These are phyloP conservation scores for Arthroderma uncinatum DNA, from an alignment of 2,329 filamentous ascomycete species.

Conservation along the genomic window DNA sequence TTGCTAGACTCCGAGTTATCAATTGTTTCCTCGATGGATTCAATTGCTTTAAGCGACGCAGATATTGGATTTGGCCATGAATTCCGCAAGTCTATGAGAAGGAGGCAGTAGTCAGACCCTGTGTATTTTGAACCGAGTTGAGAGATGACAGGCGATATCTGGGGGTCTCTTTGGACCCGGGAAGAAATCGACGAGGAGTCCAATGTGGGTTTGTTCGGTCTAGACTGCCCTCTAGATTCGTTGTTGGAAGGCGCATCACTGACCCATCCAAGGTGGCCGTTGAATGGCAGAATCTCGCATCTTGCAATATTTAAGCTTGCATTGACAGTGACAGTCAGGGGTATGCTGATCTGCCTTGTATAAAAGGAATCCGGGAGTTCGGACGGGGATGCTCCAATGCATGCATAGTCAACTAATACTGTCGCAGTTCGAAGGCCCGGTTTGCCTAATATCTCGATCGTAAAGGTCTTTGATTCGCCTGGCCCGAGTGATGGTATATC, in stretches of 20 bases:
- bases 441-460: slow-evolving; percentile 76
- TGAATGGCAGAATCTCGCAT: slow-evolving; percentile 67
- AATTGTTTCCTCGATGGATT: slow-evolving; percentile 16
- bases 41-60: slow-evolving; percentile 46
- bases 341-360: slow-evolving; percentile 69
- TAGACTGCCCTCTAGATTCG: slow-evolving; percentile 5
- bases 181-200: slow-evolving; percentile 7
- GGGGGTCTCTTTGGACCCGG: slow-evolving; percentile 23
- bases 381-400: slow-evolving; percentile 58
- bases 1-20: slow-evolving; percentile 3
- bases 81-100: slow-evolving; percentile 77
- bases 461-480: slow-evolving; percentile 57
- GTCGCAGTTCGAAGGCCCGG: slow-evolving; percentile 68
- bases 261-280: slow-evolving; percentile 56
- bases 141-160: slow-evolving; percentile 38
- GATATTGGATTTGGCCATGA: slow-evolving; percentile 74
- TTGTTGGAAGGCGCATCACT: slow-evolving; percentile 6
- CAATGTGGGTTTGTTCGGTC: slow-evolving; percentile 8
- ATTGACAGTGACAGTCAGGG: slow-evolving; percentile 81
- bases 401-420: slow-evolving; percentile 77
- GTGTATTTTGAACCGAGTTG: slow-evolving; percentile 33
- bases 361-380: slow-evolving; percentile 65
- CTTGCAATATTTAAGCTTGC: slow-evolving; percentile 73
- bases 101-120: slow-evolving; percentile 57
- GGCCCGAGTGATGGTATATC: slow-evolving; percentile 52